Evolutionary conservation across 495 filamentous ascomycete species (phyloP), one percentile per base, ranked within the genome.

Genomic region (Penicillium canescens): DNA sequence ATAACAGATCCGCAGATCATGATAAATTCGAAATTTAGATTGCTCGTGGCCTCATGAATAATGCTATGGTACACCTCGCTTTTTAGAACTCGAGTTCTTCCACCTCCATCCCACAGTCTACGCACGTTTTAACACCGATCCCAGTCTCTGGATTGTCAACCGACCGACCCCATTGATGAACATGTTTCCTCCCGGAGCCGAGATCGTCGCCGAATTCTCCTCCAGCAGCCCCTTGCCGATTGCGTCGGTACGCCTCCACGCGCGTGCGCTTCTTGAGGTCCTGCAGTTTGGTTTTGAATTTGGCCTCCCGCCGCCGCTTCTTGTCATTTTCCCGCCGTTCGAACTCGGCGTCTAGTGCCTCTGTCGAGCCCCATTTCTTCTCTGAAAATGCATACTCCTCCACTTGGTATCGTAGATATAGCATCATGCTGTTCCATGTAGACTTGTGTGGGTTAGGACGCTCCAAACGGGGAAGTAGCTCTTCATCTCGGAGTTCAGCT

Each of bases 351-450:
- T 98, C 95, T 28, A 98, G 71, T 23, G 84, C 86, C 58, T 94
- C 92, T 0, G 86, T 63, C 0, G 86, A 89, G 0, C 93, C 94
- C 94, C 94, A 98, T 63, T 88, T 89, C 65, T 88, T 90, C 8
- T 78, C 66, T 0, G 79, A 84, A 61, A 96, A 88, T 1, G 91
- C 94, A 63, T 96, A 96, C 42, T 89, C 89, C 61, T 98, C 94
- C 2, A 98, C 87, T 63, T 98, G 95, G 53, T 85, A 97, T 1
- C 95, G 86, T 8, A 98, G 77, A 65, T 89, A 98, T 1, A 98
- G 83, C 89, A 94, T 94, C 94, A 98, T 98, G 74, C 94, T 90
- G 62, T 96, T 92, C 90, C 91, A 98, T 33, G 92, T 91, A 0
- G 86, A 83, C 65, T 96, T 96, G 67, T 97, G 93, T 16, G 94